Evolutionary conservation across 164 flowering plant genomes (phyloP).

Genomic region (Vitis vinifera): DNA sequence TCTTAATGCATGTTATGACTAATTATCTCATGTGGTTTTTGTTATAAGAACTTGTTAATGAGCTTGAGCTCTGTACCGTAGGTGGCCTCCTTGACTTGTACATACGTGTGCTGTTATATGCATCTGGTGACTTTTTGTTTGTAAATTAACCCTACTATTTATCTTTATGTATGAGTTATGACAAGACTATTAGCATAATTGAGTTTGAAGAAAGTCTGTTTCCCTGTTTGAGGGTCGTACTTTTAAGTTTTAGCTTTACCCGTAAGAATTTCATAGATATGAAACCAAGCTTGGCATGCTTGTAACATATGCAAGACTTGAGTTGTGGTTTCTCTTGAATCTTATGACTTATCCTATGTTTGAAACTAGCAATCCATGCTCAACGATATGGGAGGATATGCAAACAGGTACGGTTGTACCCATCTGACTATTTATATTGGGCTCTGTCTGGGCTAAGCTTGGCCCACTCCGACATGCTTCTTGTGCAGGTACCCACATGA

Average conservation of each 20-base stretch:
- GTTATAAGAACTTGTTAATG: neutral
- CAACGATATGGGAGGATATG: too few species aligned
- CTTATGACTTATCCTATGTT: too few species aligned
- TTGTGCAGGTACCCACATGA: too few species aligned
- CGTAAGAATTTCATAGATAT: too few species aligned
- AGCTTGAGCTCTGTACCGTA: slow-evolving; percentile 15
- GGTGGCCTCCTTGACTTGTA: slow-evolving; percentile 24
- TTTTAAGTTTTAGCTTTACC: neutral
- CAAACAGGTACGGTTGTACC: too few species aligned
- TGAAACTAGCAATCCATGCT: too few species aligned
- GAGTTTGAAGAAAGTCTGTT: neutral
- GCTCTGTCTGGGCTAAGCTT: too few species aligned
- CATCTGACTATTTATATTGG: too few species aligned
- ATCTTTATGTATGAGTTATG: neutral
- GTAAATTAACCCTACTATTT: slow-evolving; percentile 1
- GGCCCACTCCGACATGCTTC: too few species aligned
- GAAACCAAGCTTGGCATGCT: too few species aligned
- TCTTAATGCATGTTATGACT: slow-evolving; percentile 14
- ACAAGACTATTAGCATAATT: neutral
- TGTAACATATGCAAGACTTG: too few species aligned
- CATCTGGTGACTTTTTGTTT: neutral
- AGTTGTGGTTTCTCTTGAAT: too few species aligned
- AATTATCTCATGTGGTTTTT: neutral
- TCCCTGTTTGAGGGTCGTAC: neutral
- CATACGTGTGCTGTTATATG: slow-evolving; percentile 22